Conservation (phyloP, 2,329 filamentous ascomycete genomes). For the Cryphonectria nitschkei region DNA sequence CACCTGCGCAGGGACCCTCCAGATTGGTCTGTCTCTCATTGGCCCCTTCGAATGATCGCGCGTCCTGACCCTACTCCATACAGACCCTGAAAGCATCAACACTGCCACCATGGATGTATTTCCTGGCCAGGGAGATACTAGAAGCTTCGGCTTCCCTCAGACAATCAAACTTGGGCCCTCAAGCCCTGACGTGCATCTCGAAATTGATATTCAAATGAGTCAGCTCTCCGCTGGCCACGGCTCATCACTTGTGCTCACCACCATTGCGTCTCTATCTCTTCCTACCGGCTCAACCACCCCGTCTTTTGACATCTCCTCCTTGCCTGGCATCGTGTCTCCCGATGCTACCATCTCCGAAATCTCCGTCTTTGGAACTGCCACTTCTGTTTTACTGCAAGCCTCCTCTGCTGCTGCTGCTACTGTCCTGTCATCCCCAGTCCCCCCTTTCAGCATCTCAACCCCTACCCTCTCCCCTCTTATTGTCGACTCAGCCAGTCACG, state of each 20-base stretch:
- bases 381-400: slow-evolving; percentile 2
- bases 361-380: slow-evolving; percentile 11
- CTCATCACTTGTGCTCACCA: slow-evolving; percentile 2
- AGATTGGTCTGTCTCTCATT: slow-evolving; percentile 6
- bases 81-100: slow-evolving; percentile 3
- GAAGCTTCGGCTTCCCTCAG: slow-evolving; percentile 17
- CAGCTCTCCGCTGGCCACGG: background rate
- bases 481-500: slow-evolving; percentile 9
- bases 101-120: slow-evolving; percentile 2
- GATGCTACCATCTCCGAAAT: slow-evolving; percentile 8
- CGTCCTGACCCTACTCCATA: background rate
- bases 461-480: background rate
- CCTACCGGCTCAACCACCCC: background rate
- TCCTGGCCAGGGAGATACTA: slow-evolving; percentile 10
- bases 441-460: slow-evolving; percentile 4
- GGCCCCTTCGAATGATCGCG: background rate
- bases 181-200: slow-evolving; percentile 20
- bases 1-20: background rate
- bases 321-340: slow-evolving; percentile 5
- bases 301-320: background rate
- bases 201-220: slow-evolving; percentile 27
- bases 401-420: slow-evolving; percentile 18
- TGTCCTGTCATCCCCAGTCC: slow-evolving; percentile 14
- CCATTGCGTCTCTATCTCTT: slow-evolving; percentile 11
- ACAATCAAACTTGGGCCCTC: slow-evolving; percentile 14